Evolutionary conservation across 2,329 filamentous ascomycete species (phyloP), one percentile per base, ranked within the genome.

Genomic region (Chaetothyriales sp.): DNA sequence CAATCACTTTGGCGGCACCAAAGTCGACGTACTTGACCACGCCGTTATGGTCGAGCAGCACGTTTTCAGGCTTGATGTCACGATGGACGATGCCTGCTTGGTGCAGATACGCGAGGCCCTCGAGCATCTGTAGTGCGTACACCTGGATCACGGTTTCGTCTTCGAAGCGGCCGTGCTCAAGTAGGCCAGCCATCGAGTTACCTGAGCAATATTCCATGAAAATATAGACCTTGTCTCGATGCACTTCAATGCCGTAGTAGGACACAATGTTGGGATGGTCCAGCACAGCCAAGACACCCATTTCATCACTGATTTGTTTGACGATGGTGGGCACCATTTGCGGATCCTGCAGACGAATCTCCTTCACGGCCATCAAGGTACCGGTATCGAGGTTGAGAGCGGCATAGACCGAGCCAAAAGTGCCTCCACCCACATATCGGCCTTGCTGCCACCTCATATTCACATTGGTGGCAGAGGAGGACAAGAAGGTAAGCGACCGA

Each of bases 121-220:
- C 39, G 32, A 96, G 76, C 66, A 96, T 81, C 65, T 96, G 90
- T 53, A 96, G 73, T 22, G 87, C 86, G 65, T 96, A 96, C 43
- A 96, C 90, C 80, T 93, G 93, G 55, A 95, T 90, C 55, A 96
- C 89, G 51, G 89, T 92, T 66, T 98, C 92, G 63, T 96, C 93
- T 70, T 95, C 92, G 56, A 98, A 95, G 43, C 92, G 84, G 10
- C 92, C 92, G 63, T 98, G 90, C 66, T 98, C 92, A 43, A 98
- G 74, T 49, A 98, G 72, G 48, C 79, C 84, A 43, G 92, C 89
- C 47, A 98, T 74, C 15, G 90, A 96, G 18, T 92, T 92, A 48
- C 92, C 90, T 3, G 88, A 93, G 67, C 92, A 98, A 68, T 94
- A 96, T 67, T 98, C 92, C 92, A 98, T 98, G 66, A 98, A 98